phyloP scores from a whole-genome alignment of 2,329 filamentous ascomycete genomes.

The Sporothrix protearum region DNA sequence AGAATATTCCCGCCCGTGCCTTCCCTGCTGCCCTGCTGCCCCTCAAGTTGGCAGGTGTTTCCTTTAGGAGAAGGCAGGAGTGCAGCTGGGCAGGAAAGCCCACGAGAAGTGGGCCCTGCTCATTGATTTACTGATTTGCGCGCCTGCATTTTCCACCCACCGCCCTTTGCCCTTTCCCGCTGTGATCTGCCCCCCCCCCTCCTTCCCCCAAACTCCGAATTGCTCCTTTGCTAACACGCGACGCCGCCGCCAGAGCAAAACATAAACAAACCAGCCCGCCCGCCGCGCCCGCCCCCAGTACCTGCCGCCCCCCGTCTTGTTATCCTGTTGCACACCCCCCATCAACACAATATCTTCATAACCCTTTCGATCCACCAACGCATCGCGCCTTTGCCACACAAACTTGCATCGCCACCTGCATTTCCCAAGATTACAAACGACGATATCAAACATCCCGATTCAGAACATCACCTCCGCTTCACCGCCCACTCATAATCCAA shows the following conservation, averaged over 20 bases:
- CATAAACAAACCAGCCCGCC: conserved; percentile 24
- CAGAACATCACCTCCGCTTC: not conserved
- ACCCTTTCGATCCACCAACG: not conserved
- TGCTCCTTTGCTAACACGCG: conserved; percentile 21
- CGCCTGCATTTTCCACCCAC: conserved; percentile 7
- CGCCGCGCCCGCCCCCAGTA: conserved; percentile 9
- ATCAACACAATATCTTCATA: conserved; percentile 16
- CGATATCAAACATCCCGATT: not conserved
- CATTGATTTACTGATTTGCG: conserved; percentile 19
- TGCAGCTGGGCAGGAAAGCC: not conserved
- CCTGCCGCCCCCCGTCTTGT: conserved; percentile 8
- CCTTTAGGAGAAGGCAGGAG: not conserved
- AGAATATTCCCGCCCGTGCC: not conserved
- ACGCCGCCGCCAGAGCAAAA: conserved; percentile 21
- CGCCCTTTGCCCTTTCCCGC: not conserved
- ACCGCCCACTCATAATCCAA: not conserved
- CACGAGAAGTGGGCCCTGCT: conserved; percentile 1
- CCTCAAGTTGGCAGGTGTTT: not conserved
- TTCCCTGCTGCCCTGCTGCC: not conserved
- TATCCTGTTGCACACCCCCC: conserved; percentile 2
- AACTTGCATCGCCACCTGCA: conserved; percentile 13
- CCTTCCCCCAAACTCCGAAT: conserved; percentile 4
- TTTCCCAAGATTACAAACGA: not conserved
- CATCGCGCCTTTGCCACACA: conserved; percentile 4
- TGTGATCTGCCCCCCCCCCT: conserved; percentile 5